phyloP scores from a whole-genome alignment of 768 basidiomycete species.

The Leccinum subgranulosum region DNA sequence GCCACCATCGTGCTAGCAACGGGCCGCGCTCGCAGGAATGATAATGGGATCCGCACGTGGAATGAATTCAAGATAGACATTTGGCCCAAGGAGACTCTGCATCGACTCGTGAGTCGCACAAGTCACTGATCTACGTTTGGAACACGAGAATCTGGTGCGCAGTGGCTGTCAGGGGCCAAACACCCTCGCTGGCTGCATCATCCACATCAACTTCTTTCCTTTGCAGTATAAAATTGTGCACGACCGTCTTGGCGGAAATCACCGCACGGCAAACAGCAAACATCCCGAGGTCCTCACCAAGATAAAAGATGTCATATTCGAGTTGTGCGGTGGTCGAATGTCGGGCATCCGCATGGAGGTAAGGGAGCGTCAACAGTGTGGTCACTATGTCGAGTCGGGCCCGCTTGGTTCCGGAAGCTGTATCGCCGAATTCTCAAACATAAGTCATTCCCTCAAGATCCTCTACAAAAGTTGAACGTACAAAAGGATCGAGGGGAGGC shows the following conservation, averaged over 20 bases:
- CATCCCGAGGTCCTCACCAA: conserved; percentile 27
- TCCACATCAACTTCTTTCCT: conserved; percentile 29
- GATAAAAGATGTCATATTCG: conserved; percentile 31
- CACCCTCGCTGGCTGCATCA: conserved; percentile 25
- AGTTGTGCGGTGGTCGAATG: conserved; percentile 9
- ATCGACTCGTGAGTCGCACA: not conserved
- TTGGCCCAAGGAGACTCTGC: not conserved
- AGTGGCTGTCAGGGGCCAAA: conserved; percentile 30
- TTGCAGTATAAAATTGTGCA: conserved; percentile 31
- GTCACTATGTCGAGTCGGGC: conserved; percentile 28
- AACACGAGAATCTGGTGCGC: conserved; percentile 34
- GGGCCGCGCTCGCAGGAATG: not conserved
- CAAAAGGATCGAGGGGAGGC: conserved; percentile 10
- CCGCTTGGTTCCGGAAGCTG: conserved; percentile 19
- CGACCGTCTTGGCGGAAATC: conserved; percentile 16
- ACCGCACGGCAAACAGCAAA: conserved; percentile 24
- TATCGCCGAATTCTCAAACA: not conserved
- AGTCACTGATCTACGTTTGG: conserved; percentile 2
- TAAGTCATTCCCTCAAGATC: not conserved
- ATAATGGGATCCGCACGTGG: not conserved
- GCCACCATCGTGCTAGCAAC: not conserved
- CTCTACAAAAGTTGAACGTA: conserved; percentile 10
- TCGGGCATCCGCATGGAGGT: conserved; percentile 18
- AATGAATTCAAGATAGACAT: not conserved
- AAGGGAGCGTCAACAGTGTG: conserved; percentile 24